Percentiles rank a stretch among this genome's conserved stretches.
Evolutionary conservation across 805 yeast genomes (phyloP).

Genomic region (Lachancea lanzarotensis): DNA sequence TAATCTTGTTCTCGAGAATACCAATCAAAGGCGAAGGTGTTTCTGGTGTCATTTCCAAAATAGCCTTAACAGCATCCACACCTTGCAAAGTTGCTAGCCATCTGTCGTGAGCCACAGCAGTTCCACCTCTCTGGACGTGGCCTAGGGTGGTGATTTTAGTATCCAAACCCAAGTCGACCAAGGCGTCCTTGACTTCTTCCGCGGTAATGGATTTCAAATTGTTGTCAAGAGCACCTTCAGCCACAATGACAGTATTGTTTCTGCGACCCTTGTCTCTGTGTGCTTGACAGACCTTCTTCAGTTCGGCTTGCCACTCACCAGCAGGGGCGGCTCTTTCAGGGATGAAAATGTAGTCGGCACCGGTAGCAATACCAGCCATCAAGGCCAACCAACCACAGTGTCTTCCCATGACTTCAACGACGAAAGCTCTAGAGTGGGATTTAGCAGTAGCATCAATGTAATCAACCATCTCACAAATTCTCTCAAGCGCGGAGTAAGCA

Average conservation of each 20-base stretch:
- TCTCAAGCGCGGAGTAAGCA: conserved; percentile 85
- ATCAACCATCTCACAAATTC: conserved; percentile 91
- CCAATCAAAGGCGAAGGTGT: conserved; percentile 96
- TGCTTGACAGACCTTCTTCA: conserved; percentile 64
- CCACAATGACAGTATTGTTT: conserved; percentile 92
- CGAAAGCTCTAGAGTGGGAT: conserved; percentile 96
- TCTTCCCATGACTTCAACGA: conserved; percentile 98
- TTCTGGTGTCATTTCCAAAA: conserved; percentile 77
- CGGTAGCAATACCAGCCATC: conserved; percentile 95
- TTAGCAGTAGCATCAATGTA: conserved; percentile 96
- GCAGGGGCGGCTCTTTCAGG: conserved; percentile 88
- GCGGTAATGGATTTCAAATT: conserved; percentile 77
- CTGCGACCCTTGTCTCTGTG: conserved; percentile 87
- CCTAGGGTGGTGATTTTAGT: conserved; percentile 94
- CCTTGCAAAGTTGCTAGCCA: conserved; percentile 91
- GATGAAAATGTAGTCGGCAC: conserved; percentile 89
- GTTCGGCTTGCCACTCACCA: conserved; percentile 70
- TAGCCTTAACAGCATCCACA: conserved; percentile 94
- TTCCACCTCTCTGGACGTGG: conserved; percentile 98
- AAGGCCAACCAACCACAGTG: conserved; percentile 99
- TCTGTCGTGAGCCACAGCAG: conserved; percentile 94
- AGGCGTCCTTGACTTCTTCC: conserved; percentile 71
- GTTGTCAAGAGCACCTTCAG: conserved; percentile 92
- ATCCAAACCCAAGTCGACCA: conserved; percentile 81
- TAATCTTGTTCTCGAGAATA: conserved; percentile 77